Evolutionary conservation across 306 rosid species (phyloP).

Genomic region (Prinsepia uniflora): DNA sequence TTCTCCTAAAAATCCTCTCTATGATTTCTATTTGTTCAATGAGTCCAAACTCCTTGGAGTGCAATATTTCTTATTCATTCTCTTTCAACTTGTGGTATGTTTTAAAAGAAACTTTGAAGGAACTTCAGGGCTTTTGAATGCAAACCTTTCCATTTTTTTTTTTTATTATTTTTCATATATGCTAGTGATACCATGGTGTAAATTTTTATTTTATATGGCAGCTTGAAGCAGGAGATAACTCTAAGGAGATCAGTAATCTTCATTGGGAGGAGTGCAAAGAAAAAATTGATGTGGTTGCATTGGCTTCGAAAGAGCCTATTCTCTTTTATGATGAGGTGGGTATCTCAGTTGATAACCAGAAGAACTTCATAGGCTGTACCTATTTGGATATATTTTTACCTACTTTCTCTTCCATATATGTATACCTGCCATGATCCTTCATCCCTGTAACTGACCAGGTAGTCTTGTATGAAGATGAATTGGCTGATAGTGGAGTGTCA

Average conservation of each 20-base stretch:
- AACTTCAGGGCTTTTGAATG: background rate
- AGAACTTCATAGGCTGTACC: background rate
- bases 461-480: conserved; percentile 88
- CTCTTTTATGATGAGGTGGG: conserved; percentile 92
- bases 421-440: conserved; percentile 24
- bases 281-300: conserved; percentile 67
- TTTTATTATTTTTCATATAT: background rate
- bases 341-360: conserved; percentile 9
- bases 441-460: conserved; percentile 55
- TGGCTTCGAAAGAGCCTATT: conserved; percentile 90
- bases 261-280: conserved; percentile 81
- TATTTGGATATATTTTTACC: conserved; percentile 1
- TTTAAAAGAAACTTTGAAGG: background rate
- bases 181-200: background rate
- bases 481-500: conserved; percentile 91
- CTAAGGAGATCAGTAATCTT: conserved; percentile 44
- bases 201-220: conserved; percentile 13
- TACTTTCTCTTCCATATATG: conserved; percentile 19
- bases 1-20: background rate
- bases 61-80: background rate
- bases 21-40: background rate
- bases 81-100: background rate
- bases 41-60: background rate
- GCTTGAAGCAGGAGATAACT: conserved; percentile 33
- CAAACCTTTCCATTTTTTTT: background rate